Base-by-base conservation (phyloP, 2,329 filamentous ascomycete species). In the Fusarium sp. region DNA sequence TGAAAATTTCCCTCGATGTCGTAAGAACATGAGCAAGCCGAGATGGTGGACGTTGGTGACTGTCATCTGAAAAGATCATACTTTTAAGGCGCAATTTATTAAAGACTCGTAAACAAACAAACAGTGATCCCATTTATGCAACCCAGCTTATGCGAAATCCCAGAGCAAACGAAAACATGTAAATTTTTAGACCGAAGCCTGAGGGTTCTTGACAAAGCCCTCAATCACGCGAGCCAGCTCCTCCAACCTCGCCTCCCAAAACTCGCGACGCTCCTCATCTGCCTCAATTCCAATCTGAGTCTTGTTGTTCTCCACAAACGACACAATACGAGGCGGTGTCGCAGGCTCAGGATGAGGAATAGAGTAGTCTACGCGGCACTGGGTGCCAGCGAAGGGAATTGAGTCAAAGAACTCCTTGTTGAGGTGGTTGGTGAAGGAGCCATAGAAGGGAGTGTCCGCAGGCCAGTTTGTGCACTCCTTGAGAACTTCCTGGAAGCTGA, bases 401-500 rank as follows among this genome's bases (percentile, higher is more conserved):
- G 65, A 48, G 52, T 76, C 74, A 28, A 76, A 76, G 57, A 72
- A 75, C 42, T 75, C 74, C 20, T 67, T 63, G 49, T 76, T 75
- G 28, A 76, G 72, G 24, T 76, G 73, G 48, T 76, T 76, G 15
- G 74, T 73, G 36, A 76, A 76, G 0, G 75, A 76, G 2, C 66
- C 51, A 22, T 69, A 76, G 59, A 76, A 76, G 15, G 24, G 22
- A 4, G 66, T 62, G 0, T 49, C 48, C 2, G 59, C 18, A 0
- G 67, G 56, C 74, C 74, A 76, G 15, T 45, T 24, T 3, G 72
- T 70, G 36, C 74, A 76, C 3, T 75, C 62, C 9, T 54, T 36
- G 15, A 62, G 44, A 1, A 76, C 48, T 6, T 68, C 69, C 2
- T 53, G 48, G 67, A 75, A 76, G 11, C 72, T 66, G 0, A 76